Evolutionary conservation across 345 rosid species (phyloP).

Genomic region (Pugionium cornutum): DNA sequence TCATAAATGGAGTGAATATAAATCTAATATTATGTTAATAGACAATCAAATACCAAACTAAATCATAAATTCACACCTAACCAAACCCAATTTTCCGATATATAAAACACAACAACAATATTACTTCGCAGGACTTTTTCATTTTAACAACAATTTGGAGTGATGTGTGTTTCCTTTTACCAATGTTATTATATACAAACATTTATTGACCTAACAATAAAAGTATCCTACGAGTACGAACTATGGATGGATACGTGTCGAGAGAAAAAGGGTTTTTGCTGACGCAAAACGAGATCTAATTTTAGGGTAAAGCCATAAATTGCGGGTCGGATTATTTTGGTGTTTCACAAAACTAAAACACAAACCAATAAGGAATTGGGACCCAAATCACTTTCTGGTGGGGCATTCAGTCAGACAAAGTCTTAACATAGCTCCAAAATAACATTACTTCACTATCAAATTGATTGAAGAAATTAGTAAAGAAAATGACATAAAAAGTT

Average conservation of each 20-base stretch:
- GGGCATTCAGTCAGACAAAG: conserved; percentile 35
- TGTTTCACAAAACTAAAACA: conserved; percentile 40
- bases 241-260: conserved; percentile 37
- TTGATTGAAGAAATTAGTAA: conserved; percentile 19
- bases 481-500: conserved; percentile 17
- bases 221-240: conserved; percentile 26
- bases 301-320: conserved; percentile 40
- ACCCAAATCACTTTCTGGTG: conserved; percentile 38
- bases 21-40: conserved; percentile 14
- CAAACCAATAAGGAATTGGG: conserved; percentile 27
- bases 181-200: too few relatives aligned
- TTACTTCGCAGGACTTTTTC: neutral
- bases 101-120: neutral
- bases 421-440: conserved; percentile 4
- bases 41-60: conserved; percentile 26
- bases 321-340: conserved; percentile 41
- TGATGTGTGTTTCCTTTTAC: too few relatives aligned
- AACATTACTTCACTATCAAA: conserved; percentile 30
- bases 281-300: conserved; percentile 38
- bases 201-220: conserved; percentile 20
- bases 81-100: neutral
- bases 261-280: conserved; percentile 18
- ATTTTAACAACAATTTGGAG: neutral
- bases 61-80: conserved; percentile 22
- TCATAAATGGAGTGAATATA: too few relatives aligned